A percentile compares a stretch with the other conserved stretches of the same genome.
Evolutionary conservation across 352 stramenopile genomes (phyloP).

Genomic region (Phytopythium mirpurense): DNA sequence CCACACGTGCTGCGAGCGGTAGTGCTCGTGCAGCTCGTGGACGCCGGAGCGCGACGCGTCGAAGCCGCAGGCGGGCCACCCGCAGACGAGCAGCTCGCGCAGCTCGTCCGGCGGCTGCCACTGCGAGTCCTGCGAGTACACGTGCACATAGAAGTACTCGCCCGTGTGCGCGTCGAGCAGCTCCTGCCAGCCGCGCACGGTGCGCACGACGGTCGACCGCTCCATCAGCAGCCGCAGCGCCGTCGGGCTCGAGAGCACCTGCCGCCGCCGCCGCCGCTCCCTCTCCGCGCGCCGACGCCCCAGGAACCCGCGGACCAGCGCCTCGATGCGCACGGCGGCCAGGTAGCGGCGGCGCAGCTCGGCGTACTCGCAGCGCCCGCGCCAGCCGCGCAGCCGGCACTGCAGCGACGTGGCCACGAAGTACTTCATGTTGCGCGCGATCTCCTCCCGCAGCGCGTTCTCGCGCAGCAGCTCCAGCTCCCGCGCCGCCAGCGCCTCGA

Average conservation of each 20-base stretch:
- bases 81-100: conserved; percentile 52
- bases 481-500: conserved; percentile 31
- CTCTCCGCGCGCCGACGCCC: conserved; percentile 33
- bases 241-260: conserved; percentile 64
- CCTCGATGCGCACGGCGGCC: conserved; percentile 52
- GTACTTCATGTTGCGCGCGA: conserved; percentile 64
- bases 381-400: conserved; percentile 56
- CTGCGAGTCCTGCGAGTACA: conserved; percentile 75
- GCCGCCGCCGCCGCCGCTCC: conserved; percentile 39
- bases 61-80: conserved; percentile 56
- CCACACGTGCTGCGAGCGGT: conserved; percentile 55
- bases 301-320: conserved; percentile 48
- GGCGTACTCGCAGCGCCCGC: conserved; percentile 32
- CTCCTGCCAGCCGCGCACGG: conserved; percentile 72
- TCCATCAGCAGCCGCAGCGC: conserved; percentile 64
- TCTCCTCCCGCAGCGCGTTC: conserved; percentile 69
- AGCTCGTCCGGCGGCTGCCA: conserved; percentile 68
- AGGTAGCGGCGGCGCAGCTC: conserved; percentile 27
- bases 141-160: conserved; percentile 85
- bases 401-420: conserved; percentile 71
- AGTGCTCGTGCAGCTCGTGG: conserved; percentile 79
- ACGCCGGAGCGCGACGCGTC: conserved; percentile 37
- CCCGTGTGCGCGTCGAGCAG: conserved; percentile 74
- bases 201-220: conserved; percentile 55
- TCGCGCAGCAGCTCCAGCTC: conserved; percentile 43